phyloP scores from a whole-genome alignment of 345 rosid genomes.

The Corymbia maculata region DNA sequence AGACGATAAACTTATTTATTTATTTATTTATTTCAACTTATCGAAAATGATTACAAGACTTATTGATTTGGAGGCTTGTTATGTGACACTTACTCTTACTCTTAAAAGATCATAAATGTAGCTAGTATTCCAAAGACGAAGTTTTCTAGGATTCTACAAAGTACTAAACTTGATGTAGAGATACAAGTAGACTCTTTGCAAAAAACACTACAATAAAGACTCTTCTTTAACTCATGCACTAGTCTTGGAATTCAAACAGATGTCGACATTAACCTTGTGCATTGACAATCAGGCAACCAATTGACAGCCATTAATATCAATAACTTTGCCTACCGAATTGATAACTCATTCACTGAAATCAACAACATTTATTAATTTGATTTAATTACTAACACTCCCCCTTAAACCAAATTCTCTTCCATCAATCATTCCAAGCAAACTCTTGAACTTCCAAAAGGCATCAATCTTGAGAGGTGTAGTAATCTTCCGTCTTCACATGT shows the following conservation, averaged over 20 bases:
- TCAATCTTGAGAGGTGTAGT: too few species aligned
- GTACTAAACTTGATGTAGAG: neutral
- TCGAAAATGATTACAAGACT: neutral
- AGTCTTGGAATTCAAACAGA: neutral
- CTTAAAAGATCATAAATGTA: neutral
- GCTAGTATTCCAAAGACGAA: neutral
- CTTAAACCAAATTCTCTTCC: too few species aligned
- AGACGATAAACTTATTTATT: neutral
- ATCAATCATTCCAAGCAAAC: too few species aligned
- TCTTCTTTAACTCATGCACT: neutral
- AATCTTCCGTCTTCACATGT: too few species aligned
- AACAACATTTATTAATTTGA: neutral
- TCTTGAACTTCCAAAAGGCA: too few species aligned
- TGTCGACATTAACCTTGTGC: neutral
- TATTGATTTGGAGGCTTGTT: neutral
- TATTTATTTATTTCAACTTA: too few species aligned
- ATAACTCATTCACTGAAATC: neutral
- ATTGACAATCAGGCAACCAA: neutral
- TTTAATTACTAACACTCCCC: neutral
- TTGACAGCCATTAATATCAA: neutral
- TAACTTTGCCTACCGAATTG: neutral
- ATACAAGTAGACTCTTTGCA: neutral
- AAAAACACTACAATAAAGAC: too few species aligned
- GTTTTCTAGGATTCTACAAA: neutral
- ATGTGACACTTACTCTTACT: neutral